Percentiles rank a stretch among this genome's conserved stretches.
phyloP scores from a whole-genome alignment of 2,329 filamentous ascomycete species.

The Hypoxylon sp. region DNA sequence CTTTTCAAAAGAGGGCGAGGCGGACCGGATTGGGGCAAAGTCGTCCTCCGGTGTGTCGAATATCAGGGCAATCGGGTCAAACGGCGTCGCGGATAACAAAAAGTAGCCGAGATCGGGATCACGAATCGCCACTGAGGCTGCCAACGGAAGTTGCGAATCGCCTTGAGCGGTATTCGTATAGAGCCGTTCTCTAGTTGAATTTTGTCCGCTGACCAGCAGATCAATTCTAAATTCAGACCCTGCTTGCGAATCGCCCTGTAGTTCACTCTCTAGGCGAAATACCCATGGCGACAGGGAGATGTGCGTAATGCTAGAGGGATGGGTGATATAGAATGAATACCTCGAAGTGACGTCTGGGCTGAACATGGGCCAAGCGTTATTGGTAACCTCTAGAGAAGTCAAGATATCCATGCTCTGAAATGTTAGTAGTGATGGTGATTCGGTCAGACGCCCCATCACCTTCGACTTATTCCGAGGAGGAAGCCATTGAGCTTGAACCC shows the following conservation, averaged over 20 bases:
- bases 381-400: slow-evolving; percentile 67
- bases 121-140: slow-evolving; percentile 68
- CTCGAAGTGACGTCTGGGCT: slow-evolving; percentile 73
- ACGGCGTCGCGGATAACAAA: slow-evolving; percentile 71
- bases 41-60: slow-evolving; percentile 73
- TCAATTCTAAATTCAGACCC: slow-evolving; percentile 75
- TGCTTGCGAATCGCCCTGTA: slow-evolving; percentile 68
- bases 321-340: slow-evolving; percentile 75
- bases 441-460: slow-evolving; percentile 57
- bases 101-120: slow-evolving; percentile 77
- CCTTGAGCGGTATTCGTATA: slow-evolving; percentile 66
- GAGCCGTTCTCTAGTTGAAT: slow-evolving; percentile 69
- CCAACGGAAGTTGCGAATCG: slow-evolving; percentile 64
- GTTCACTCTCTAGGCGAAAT: slow-evolving; percentile 74
- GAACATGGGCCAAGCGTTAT: slow-evolving; percentile 74
- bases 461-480: slow-evolving; percentile 69
- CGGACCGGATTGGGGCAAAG: slow-evolving; percentile 60
- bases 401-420: slow-evolving; percentile 76
- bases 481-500: slow-evolving; percentile 77
- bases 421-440: slow-evolving; percentile 67
- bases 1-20: slow-evolving; percentile 62
- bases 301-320: slow-evolving; percentile 72
- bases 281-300: slow-evolving; percentile 75
- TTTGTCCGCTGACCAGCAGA: slow-evolving; percentile 71
- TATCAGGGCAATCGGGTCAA: slow-evolving; percentile 70